These are phyloP conservation scores for Chaetomidium leptoderma DNA, from an alignment of 495 filamentous ascomycete genomes.

Conservation along the genomic window DNA sequence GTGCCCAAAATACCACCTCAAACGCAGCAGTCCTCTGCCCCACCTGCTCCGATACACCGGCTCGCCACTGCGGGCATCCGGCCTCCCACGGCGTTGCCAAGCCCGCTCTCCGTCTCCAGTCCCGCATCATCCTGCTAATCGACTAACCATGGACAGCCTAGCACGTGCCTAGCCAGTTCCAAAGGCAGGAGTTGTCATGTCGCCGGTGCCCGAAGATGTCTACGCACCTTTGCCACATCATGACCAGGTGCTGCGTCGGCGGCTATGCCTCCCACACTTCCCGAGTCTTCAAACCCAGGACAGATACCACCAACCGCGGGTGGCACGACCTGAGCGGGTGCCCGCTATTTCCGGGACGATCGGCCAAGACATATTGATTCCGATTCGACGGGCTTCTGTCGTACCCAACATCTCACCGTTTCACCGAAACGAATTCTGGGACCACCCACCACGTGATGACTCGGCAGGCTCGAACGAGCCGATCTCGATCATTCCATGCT, in stretches of 20 bases:
- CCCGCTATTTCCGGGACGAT: not conserved
- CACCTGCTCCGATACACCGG: conserved; percentile 2
- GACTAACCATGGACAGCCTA: conserved; percentile 1
- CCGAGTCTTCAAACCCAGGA: too few species aligned
- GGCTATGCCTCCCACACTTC: too few species aligned
- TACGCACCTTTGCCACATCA: too few species aligned
- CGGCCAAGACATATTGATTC: not conserved
- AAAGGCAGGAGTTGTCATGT: too few species aligned
- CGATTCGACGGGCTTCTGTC: not conserved
- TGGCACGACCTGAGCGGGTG: not conserved
- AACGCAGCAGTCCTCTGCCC: not conserved
- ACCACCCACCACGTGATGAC: conserved; percentile 7
- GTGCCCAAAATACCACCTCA: not conserved
- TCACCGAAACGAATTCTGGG: not conserved
- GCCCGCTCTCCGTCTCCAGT: not conserved
- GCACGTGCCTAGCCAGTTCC: too few species aligned
- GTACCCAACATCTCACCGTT: not conserved
- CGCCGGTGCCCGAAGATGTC: too few species aligned
- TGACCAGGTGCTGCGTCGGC: too few species aligned
- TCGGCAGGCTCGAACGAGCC: not conserved
- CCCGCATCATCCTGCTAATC: not conserved
- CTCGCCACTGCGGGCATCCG: not conserved
- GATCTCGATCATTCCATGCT: conserved; percentile 1
- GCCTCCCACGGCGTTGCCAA: not conserved
- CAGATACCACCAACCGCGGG: not conserved